Evolutionary conservation across 257 asterid species (phyloP).

Genomic region (Nicotiana benthamiana): DNA sequence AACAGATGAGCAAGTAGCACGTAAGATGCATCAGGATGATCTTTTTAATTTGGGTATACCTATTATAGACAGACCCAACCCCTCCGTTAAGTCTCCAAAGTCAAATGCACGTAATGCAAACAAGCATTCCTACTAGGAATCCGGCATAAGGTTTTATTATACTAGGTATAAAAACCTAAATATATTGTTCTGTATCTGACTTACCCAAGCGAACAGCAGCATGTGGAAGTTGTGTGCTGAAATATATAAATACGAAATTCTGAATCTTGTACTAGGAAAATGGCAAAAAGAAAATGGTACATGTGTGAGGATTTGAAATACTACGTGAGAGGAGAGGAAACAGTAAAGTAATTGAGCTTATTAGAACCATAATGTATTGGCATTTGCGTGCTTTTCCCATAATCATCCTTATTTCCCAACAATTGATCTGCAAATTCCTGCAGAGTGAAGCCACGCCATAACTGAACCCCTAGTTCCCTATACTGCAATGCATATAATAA

Average conservation of each 20-base stretch:
- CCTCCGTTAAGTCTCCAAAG: too few species aligned
- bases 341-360: conserved; percentile 51
- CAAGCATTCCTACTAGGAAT: too few species aligned
- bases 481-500: conserved; percentile 30
- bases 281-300: too few species aligned
- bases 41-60: too few species aligned
- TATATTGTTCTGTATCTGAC: too few species aligned
- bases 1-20: too few species aligned
- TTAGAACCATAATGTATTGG: conserved; percentile 84
- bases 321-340: conserved; percentile 85
- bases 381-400: conserved; percentile 94
- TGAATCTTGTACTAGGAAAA: not conserved
- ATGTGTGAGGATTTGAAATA: not conserved
- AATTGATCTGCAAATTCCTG: conserved; percentile 71
- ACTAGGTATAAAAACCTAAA: too few species aligned
- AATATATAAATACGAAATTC: not conserved
- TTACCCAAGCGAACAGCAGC: too few species aligned
- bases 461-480: conserved; percentile 73
- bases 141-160: too few species aligned
- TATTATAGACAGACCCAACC: too few species aligned
- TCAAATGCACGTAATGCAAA: too few species aligned
- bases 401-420: conserved; percentile 58
- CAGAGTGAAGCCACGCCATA: conserved; percentile 84
- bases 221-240: conserved; percentile 92
- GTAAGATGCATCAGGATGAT: too few species aligned